A percentile compares a stretch with the other conserved stretches of the same genome.
These are phyloP conservation scores for Blastomyces percursus DNA, from an alignment of 2,329 filamentous ascomycete species.

Conservation along the genomic window DNA sequence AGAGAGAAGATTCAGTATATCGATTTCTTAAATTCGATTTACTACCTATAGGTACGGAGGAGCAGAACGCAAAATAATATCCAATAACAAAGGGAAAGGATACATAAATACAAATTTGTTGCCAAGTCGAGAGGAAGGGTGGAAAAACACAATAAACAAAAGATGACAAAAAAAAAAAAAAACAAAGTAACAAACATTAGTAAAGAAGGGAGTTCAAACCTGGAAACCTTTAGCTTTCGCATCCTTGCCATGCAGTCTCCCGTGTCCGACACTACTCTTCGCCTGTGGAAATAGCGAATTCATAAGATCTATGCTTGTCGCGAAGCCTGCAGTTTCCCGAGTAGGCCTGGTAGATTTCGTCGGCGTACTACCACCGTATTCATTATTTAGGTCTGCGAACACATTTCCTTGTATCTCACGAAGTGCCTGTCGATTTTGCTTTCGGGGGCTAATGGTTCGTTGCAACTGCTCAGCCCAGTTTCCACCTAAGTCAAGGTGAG, in stretches of 20 bases:
- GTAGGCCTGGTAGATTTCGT: conserved; percentile 16
- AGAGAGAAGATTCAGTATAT: conserved; percentile 29
- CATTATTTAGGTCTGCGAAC: conserved; percentile 39
- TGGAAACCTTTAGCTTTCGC: conserved; percentile 60
- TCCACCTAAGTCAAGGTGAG: conserved; percentile 50
- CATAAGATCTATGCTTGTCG: conserved; percentile 90
- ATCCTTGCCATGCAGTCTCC: conserved; percentile 40
- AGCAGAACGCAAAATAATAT: background rate
- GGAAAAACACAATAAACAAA: conserved; percentile 21
- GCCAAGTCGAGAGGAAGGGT: conserved; percentile 14
- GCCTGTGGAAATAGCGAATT: conserved; percentile 78
- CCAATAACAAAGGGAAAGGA: background rate
- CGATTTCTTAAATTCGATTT: conserved; percentile 29
- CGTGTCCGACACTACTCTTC: conserved; percentile 38
- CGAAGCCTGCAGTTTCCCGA: conserved; percentile 54
- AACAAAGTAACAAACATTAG: conserved; percentile 9
- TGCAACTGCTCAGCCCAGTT: conserved; percentile 92
- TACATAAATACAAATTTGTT: conserved; percentile 16
- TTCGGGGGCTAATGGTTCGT: conserved; percentile 86
- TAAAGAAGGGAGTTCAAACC: conserved; percentile 63
- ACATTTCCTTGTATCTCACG: conserved; percentile 52
- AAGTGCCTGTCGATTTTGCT: conserved; percentile 71
- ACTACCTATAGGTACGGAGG: conserved; percentile 17
- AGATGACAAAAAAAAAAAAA: conserved; percentile 21
- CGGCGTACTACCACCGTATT: conserved; percentile 21